Conservation (phyloP, 2,329 filamentous ascomycete genomes). For the Onygenales sp. region DNA sequence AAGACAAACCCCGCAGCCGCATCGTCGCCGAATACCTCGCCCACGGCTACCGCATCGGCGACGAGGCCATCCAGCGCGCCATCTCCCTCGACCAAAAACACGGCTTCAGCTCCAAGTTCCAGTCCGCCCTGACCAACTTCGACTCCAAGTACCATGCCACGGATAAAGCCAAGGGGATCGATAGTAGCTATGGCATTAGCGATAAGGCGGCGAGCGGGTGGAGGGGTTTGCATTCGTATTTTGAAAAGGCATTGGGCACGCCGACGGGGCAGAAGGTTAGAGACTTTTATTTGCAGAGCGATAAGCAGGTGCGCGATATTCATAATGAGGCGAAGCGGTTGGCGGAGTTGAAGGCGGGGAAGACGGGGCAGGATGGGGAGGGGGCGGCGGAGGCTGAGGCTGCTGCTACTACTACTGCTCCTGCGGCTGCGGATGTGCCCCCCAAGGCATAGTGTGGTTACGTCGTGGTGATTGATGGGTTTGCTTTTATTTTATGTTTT, state of each 20-base stretch:
- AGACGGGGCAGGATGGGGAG: slow-evolving; percentile 30
- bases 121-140: slow-evolving; percentile 62
- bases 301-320: slow-evolving; percentile 87
- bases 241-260: slow-evolving; percentile 82
- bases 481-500: slow-evolving; percentile 1
- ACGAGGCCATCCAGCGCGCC: slow-evolving; percentile 67
- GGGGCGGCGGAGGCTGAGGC: slow-evolving; percentile 24
- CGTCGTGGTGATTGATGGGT: neutral
- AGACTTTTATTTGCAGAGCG: slow-evolving; percentile 74
- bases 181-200: slow-evolving; percentile 74
- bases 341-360: slow-evolving; percentile 68
- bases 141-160: slow-evolving; percentile 80
- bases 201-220: slow-evolving; percentile 59
- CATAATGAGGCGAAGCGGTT: slow-evolving; percentile 83
- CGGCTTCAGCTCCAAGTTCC: slow-evolving; percentile 73
- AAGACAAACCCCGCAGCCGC: slow-evolving; percentile 90
- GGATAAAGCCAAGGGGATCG: slow-evolving; percentile 74
- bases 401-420: slow-evolving; percentile 14
- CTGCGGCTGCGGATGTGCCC: slow-evolving; percentile 5
- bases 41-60: slow-evolving; percentile 79
- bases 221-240: slow-evolving; percentile 72
- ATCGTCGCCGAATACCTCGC: slow-evolving; percentile 96
- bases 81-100: slow-evolving; percentile 86
- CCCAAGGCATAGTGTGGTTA: neutral
- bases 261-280: slow-evolving; percentile 82